A percentile compares a stretch with the other conserved stretches of the same genome.
These are phyloP conservation scores for Pseudogymnoascus verrucosus DNA, from an alignment of 2,329 filamentous ascomycete genomes.

Conservation along the genomic window DNA sequence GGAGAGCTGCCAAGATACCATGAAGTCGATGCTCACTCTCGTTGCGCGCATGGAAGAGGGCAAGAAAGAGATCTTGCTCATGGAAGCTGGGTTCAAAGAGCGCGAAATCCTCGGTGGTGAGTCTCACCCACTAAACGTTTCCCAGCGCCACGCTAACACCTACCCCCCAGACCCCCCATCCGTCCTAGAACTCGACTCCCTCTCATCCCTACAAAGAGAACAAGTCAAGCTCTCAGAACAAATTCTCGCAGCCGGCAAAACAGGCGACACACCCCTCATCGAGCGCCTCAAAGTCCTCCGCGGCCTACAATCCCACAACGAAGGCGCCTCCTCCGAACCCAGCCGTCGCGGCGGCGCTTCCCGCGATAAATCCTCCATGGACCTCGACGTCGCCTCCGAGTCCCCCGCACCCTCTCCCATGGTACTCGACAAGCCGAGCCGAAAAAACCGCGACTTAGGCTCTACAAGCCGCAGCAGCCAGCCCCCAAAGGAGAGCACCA, in stretches of 20 bases:
- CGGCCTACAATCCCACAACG: slow-evolving; percentile 20
- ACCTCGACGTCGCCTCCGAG: slow-evolving; percentile 26
- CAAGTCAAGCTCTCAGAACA: slow-evolving; percentile 24
- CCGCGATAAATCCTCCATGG: slow-evolving; percentile 20
- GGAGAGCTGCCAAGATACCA: slow-evolving; percentile 1
- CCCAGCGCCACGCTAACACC: no score
- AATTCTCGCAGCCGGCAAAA: slow-evolving; percentile 12
- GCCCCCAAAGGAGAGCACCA: slow-evolving; percentile 21
- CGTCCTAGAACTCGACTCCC: slow-evolving; percentile 19
- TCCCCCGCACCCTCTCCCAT: slow-evolving; percentile 25
- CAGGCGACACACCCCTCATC: slow-evolving; percentile 14
- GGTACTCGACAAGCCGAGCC: slow-evolving; percentile 20
- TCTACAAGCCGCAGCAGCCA: slow-evolving; percentile 17
- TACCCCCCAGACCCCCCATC: slow-evolving; percentile 16
- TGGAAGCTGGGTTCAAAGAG: background rate
- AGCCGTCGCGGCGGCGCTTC: slow-evolving; percentile 16
- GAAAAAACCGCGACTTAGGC: slow-evolving; percentile 19
- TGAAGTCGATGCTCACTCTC: background rate
- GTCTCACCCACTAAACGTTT: background rate
- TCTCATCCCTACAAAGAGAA: slow-evolving; percentile 24
- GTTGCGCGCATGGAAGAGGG: background rate
- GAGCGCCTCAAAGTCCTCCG: slow-evolving; percentile 13
- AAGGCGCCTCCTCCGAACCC: slow-evolving; percentile 15
- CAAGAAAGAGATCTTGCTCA: background rate
- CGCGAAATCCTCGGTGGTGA: background rate